A percentile compares a stretch with the other conserved stretches of the same genome.
These are phyloP conservation scores for Syncephalastrum monosporum DNA, from an alignment of 371 early-diverging fungal species.

Conservation along the genomic window DNA sequence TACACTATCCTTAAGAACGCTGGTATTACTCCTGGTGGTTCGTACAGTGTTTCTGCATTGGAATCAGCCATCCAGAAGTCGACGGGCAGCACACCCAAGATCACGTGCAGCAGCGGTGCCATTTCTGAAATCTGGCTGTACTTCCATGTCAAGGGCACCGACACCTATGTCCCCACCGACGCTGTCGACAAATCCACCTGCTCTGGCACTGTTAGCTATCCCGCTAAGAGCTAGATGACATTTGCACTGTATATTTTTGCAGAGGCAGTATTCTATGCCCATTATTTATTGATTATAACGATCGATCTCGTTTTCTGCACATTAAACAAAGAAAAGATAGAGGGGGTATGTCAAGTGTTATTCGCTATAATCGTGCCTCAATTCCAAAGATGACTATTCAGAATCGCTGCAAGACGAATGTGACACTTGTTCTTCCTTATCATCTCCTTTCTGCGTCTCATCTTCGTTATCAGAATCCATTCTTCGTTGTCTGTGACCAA, in stretches of 20 bases:
- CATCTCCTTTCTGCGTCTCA: too few relatives aligned
- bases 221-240: slow-evolving; percentile 30
- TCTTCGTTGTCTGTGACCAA: too few relatives aligned
- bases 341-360: too few relatives aligned
- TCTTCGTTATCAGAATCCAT: neutral
- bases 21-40: slow-evolving; percentile 66
- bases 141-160: slow-evolving; percentile 31
- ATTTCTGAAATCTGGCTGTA: slow-evolving; percentile 39
- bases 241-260: neutral
- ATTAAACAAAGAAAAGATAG: neutral
- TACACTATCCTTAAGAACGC: slow-evolving; percentile 51
- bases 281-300: neutral
- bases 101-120: slow-evolving; percentile 39
- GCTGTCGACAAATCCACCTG: slow-evolving; percentile 32
- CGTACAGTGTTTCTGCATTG: slow-evolving; percentile 48
- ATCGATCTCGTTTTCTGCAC: neutral
- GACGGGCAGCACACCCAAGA: slow-evolving; percentile 45
- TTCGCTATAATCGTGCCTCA: too few relatives aligned
- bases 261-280: too few relatives aligned
- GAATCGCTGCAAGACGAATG: too few relatives aligned
- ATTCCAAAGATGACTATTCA: too few relatives aligned
- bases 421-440: too few relatives aligned
- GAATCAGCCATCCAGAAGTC: slow-evolving; percentile 49
- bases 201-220: slow-evolving; percentile 39
- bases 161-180: slow-evolving; percentile 21